Conservation (phyloP, 345 rosid species). For the Pelargonium nanum region DNA sequence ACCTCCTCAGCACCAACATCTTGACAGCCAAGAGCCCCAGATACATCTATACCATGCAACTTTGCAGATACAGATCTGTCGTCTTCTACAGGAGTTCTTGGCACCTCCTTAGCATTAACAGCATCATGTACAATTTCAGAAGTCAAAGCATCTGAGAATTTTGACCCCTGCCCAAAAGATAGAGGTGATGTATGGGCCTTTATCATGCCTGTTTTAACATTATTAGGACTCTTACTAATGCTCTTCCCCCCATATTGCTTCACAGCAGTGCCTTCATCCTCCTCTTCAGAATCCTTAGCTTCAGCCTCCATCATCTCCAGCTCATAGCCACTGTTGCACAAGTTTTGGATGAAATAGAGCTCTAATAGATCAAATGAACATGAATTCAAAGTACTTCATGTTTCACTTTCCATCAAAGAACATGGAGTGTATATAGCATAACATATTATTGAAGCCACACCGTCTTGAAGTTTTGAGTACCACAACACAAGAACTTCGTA, state of each 20-base stretch:
- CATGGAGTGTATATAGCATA: too few species aligned
- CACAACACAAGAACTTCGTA: not conserved
- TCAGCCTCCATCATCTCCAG: constrained; percentile 80
- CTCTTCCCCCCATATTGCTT: constrained; percentile 23
- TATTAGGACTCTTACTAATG: constrained; percentile 36
- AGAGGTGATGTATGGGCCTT: constrained; percentile 22
- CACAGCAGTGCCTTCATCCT: constrained; percentile 27
- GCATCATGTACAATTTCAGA: constrained; percentile 14
- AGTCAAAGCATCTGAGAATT: constrained; percentile 9
- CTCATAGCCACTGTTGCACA: constrained; percentile 53
- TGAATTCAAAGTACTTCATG: not conserved
- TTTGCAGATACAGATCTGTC: constrained; percentile 5
- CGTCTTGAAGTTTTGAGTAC: not conserved
- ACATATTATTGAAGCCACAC: not conserved
- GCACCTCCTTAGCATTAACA: constrained; percentile 17
- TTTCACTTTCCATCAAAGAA: not conserved
- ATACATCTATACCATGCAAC: constrained; percentile 14
- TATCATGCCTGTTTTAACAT: constrained; percentile 23
- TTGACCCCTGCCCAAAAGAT: constrained; percentile 16
- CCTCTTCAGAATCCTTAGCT: constrained; percentile 91
- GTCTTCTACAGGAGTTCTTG: constrained; percentile 23
- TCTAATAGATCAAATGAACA: not conserved
- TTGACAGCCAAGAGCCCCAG: constrained; percentile 17
- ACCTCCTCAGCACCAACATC: constrained; percentile 8
- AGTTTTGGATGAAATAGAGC: not conserved